These are phyloP conservation scores for Cunninghamia lanceolata DNA, from an alignment of 75 land plant genomes.

Conservation along the genomic window DNA sequence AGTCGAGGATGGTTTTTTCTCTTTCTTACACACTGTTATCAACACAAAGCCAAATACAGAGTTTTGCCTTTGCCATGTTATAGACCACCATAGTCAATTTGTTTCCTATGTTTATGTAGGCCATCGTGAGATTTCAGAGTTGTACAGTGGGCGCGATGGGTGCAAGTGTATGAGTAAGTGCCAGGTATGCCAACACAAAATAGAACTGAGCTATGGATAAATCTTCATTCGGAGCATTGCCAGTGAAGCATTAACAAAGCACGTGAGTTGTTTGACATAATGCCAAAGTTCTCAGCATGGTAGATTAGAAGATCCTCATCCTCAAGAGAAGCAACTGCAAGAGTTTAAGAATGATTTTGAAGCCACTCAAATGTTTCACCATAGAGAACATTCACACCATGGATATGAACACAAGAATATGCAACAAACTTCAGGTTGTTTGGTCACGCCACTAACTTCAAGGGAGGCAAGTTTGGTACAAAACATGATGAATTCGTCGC, in stretches of 20 bases:
- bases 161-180: not conserved
- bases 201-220: too few species aligned
- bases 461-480: too few species aligned
- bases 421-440: not conserved
- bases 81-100: not conserved
- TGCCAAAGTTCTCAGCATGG: too few species aligned
- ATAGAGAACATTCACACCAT: not conserved
- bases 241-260: too few species aligned
- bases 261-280: too few species aligned
- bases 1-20: not conserved
- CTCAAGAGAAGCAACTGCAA: conserved; percentile 45
- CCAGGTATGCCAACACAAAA: not conserved
- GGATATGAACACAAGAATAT: not conserved
- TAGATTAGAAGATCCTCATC: conserved; percentile 26
- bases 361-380: conserved; percentile 15
- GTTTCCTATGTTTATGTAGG: not conserved
- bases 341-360: conserved; percentile 34
- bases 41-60: not conserved
- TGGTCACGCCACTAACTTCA: too few species aligned
- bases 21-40: not conserved
- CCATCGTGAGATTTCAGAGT: not conserved
- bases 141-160: not conserved
- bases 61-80: not conserved
- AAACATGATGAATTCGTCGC: too few species aligned
- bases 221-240: too few species aligned